A percentile compares a stretch with the other conserved stretches of the same genome.
phyloP scores from a whole-genome alignment of 257 asterid genomes.

The Datura wrightii region DNA sequence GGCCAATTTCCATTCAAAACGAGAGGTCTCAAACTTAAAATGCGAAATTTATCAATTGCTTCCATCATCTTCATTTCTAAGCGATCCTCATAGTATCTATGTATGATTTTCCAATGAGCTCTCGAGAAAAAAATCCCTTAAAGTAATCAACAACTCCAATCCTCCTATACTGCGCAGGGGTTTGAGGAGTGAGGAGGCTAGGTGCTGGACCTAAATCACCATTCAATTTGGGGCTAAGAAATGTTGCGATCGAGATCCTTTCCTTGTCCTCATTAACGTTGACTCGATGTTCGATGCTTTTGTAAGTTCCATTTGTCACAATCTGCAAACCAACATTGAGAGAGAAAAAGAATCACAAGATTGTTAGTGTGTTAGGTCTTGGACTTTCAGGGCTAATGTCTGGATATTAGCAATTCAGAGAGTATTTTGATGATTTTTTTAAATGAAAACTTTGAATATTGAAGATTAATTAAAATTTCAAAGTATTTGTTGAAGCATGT shows the following conservation, averaged over 20 bases:
- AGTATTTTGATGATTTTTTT: too few species aligned
- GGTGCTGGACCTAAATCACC: slow-evolving; percentile 43
- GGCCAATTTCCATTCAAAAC: too few species aligned
- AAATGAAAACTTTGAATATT: too few species aligned
- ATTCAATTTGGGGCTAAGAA: slow-evolving; percentile 37
- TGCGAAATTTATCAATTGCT: neutral
- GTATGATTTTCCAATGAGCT: slow-evolving; percentile 54
- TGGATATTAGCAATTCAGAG: too few species aligned
- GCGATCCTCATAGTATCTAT: slow-evolving; percentile 40
- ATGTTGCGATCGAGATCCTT: slow-evolving; percentile 53
- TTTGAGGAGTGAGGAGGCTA: slow-evolving; percentile 44
- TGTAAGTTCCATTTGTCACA: slow-evolving; percentile 48
- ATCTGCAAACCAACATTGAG: slow-evolving; percentile 36
- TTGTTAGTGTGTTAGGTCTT: too few species aligned
- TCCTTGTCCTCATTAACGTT: slow-evolving; percentile 43
- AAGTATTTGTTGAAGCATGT: too few species aligned
- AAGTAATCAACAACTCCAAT: slow-evolving; percentile 43
- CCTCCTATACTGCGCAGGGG: slow-evolving; percentile 48
- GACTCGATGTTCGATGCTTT: slow-evolving; percentile 56
- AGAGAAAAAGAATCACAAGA: too few species aligned
- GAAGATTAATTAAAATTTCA: too few species aligned
- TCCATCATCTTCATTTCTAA: slow-evolving; percentile 25
- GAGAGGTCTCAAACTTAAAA: too few species aligned
- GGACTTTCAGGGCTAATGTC: too few species aligned
- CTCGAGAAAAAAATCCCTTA: slow-evolving; percentile 36